These are phyloP conservation scores for Carex cristatella DNA, from an alignment of 176 grass and related monocot species.

Conservation along the genomic window DNA sequence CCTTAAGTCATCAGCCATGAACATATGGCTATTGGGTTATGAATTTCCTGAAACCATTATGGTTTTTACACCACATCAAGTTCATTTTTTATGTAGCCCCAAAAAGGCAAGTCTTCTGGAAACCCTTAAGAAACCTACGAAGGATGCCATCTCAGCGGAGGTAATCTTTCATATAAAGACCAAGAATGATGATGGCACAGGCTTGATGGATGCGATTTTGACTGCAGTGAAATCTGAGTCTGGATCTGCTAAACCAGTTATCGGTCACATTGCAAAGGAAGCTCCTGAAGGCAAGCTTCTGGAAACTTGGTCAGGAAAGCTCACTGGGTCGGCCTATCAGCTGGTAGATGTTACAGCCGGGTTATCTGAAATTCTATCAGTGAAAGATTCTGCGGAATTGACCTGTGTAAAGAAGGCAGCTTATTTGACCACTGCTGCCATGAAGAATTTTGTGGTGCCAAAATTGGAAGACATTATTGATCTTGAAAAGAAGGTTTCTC, in stretches of 20 bases:
- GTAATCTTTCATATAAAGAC: conserved; percentile 72
- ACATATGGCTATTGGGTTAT: conserved; percentile 83
- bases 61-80: conserved; percentile 64
- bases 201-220: conserved; percentile 69
- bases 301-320: conserved; percentile 65
- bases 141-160: conserved; percentile 59
- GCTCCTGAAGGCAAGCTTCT: conserved; percentile 81
- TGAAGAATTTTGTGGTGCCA: conserved; percentile 92
- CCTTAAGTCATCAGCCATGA: conserved; percentile 68
- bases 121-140: conserved; percentile 59
- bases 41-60: conserved; percentile 95
- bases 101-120: conserved; percentile 70
- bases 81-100: conserved; percentile 73
- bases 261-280: conserved; percentile 77
- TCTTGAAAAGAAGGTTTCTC: conserved; percentile 76
- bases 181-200: conserved; percentile 61
- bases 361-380: conserved; percentile 64
- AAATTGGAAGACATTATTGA: conserved; percentile 82
- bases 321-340: conserved; percentile 39
- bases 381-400: conserved; percentile 47
- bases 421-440: conserved; percentile 67
- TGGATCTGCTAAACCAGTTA: conserved; percentile 43
- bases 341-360: conserved; percentile 68
- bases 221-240: conserved; percentile 37
- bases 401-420: conserved; percentile 65